Evolutionary conservation across 169 alveolate species (phyloP), one percentile per base, ranked within the genome.

Genomic region (Theileria parva): DNA sequence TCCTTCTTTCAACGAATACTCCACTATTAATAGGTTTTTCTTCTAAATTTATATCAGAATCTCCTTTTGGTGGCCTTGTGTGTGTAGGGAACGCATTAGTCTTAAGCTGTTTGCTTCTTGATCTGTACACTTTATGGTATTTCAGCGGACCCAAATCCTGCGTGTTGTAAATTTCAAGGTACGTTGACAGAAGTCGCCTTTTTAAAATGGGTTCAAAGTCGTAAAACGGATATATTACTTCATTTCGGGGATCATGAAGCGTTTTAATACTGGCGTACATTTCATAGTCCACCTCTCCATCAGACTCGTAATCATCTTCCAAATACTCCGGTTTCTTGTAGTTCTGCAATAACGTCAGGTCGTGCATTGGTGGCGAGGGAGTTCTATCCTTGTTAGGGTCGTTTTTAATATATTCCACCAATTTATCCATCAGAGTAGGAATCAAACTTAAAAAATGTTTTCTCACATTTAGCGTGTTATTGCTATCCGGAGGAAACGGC

Each of bases 331-430:
- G 87, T 23, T 30, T 69, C 48, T 44, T 61, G 70, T 70, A 77
- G 27, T 77, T 77, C 12, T 71, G 71, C 19, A 78, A 61, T 19
- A 77, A 32, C n/a, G 60, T 8, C 78, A 78, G 12, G 28, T 85
- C 87, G 50, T 85, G 91, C 72, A 85, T 25, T 19, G 91, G 91
- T 50, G 91, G 91, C 25, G 91, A 85, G 19, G 91, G 85, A 15
- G 67, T 79, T 37, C 77, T 23, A 27, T 72, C 34, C 68, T 74
- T 85, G 34, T 85, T 85, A 5, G 91, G 91, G 76, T 85, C 91
- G 34, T 85, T 73, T 39, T 63, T 85, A 68, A 85, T 85, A 17
- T 55, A 74, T 32, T 72, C 79, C 53, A 78, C 91, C 72, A 85
- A 65, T 53, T 51, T 59, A 63, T 85, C 91, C 91, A 85, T 77